Evolutionary conservation across 306 rosid genomes (phyloP).

Genomic region (Hippophae rhamnoides): DNA sequence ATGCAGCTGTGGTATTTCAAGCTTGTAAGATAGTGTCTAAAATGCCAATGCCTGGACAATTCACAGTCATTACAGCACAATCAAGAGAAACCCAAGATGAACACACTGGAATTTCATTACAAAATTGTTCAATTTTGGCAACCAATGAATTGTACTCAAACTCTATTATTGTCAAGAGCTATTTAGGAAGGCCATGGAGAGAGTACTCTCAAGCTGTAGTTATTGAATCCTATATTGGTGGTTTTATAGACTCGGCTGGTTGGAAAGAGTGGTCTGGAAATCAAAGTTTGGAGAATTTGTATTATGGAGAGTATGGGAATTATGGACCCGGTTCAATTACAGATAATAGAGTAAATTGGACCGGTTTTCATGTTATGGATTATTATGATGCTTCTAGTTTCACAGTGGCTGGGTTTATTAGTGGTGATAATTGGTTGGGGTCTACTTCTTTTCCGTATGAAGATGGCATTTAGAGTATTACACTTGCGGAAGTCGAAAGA

Average conservation of each 20-base stretch:
- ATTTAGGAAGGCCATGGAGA: slow-evolving; percentile 75
- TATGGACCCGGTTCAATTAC: slow-evolving; percentile 63
- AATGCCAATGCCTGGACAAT: slow-evolving; percentile 51
- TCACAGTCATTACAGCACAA: slow-evolving; percentile 62
- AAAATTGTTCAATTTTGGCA: slow-evolving; percentile 56
- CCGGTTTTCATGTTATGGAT: slow-evolving; percentile 50
- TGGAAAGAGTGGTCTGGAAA: slow-evolving; percentile 51
- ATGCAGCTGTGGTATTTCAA: slow-evolving; percentile 68
- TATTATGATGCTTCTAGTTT: slow-evolving; percentile 48
- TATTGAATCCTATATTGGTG: slow-evolving; percentile 50
- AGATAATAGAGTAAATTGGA: slow-evolving; percentile 42
- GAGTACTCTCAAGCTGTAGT: slow-evolving; percentile 43
- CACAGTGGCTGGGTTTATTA: slow-evolving; percentile 46
- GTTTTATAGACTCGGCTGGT: slow-evolving; percentile 46
- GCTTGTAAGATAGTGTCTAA: slow-evolving; percentile 41
- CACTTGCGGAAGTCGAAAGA: background rate
- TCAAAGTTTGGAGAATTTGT: slow-evolving; percentile 39
- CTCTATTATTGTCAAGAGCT: slow-evolving; percentile 37
- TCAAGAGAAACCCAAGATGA: slow-evolving; percentile 50
- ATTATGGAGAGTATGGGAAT: slow-evolving; percentile 62
- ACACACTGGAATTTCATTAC: slow-evolving; percentile 68
- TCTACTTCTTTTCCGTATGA: slow-evolving; percentile 76
- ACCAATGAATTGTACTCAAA: slow-evolving; percentile 30
- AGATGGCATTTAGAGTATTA: slow-evolving; percentile 35
- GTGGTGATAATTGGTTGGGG: slow-evolving; percentile 57